A percentile compares a stretch with the other conserved stretches of the same genome.
phyloP scores from a whole-genome alignment of 2,329 filamentous ascomycete genomes.

The Phaeosphaeriaceae sp. region DNA sequence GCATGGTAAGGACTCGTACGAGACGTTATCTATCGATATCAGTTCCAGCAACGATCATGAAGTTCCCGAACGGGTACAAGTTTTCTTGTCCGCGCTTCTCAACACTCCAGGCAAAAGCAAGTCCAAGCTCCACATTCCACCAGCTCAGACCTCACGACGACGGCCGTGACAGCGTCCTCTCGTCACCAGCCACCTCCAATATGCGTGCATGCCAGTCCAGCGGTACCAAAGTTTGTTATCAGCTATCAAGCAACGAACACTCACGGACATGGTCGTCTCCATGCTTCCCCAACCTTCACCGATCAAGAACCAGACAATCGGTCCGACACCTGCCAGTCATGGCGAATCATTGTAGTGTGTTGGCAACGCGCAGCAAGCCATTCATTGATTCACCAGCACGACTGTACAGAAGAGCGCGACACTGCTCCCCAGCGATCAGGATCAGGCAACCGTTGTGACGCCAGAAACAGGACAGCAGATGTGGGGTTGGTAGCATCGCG shows the following conservation, averaged over 20 bases:
- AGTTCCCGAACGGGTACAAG: not conserved
- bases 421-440: not conserved
- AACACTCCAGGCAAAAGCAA: not conserved
- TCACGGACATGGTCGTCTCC: not conserved
- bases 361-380: not conserved
- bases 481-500: conserved; percentile 1
- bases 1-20: no score
- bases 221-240: not conserved
- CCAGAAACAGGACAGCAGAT: not conserved
- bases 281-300: not conserved
- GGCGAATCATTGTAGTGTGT: not conserved
- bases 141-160: not conserved
- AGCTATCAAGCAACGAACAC: not conserved
- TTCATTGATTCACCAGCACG: not conserved
- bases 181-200: not conserved
- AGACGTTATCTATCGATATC: no score
- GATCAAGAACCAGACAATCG: not conserved
- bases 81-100: not conserved
- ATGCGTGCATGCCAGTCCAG: not conserved
- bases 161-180: not conserved
- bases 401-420: not conserved
- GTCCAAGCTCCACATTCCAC: not conserved
- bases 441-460: not conserved
- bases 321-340: not conserved
- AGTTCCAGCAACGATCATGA: not conserved